A percentile compares a stretch with the other conserved stretches of the same genome.
Evolutionary conservation across 352 stramenopile species (phyloP).

Genomic region (Phytophthora palmivora): DNA sequence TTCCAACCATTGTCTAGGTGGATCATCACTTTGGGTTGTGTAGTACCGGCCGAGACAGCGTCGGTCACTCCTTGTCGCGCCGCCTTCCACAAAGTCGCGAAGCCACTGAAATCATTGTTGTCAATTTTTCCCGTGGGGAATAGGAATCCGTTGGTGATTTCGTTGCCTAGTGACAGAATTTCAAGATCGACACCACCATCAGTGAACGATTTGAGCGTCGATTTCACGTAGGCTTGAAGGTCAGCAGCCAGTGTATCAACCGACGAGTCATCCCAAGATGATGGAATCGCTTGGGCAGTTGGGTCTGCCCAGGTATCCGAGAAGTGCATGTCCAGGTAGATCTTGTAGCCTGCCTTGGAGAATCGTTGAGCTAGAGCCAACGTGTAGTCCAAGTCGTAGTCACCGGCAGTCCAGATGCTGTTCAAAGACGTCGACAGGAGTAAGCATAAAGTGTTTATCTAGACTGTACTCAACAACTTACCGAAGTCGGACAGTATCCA

Average conservation of each 20-base stretch:
- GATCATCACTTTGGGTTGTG: slow-evolving; percentile 46
- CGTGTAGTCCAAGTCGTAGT: slow-evolving; percentile 36
- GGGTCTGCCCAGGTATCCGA: slow-evolving; percentile 42
- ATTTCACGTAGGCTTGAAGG: slow-evolving; percentile 30
- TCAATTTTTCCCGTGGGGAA: slow-evolving; percentile 31
- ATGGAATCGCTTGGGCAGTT: slow-evolving; percentile 18
- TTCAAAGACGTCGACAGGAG: too few species aligned
- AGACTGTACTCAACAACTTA: too few species aligned
- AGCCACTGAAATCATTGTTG: slow-evolving; percentile 31
- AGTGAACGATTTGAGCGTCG: slow-evolving; percentile 39
- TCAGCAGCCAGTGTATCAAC: slow-evolving; percentile 22
- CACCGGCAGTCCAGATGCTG: slow-evolving; percentile 25
- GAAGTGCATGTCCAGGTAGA: slow-evolving; percentile 49
- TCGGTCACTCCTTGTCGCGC: slow-evolving; percentile 35
- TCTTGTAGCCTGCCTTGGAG: slow-evolving; percentile 39
- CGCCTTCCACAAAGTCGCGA: slow-evolving; percentile 39
- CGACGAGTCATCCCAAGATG: slow-evolving; percentile 25
- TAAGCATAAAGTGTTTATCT: too few species aligned
- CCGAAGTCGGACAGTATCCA: slow-evolving; percentile 31
- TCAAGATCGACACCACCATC: slow-evolving; percentile 28
- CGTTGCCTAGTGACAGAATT: slow-evolving; percentile 40
- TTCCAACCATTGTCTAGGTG: slow-evolving; percentile 49
- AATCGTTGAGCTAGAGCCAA: slow-evolving; percentile 32
- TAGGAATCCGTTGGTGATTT: slow-evolving; percentile 41
- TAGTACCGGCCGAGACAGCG: slow-evolving; percentile 30